A percentile compares a stretch with the other conserved stretches of the same genome.
Evolutionary conservation across 2,329 filamentous ascomycete genomes (phyloP).

Genomic region (Cercospora sp.): DNA sequence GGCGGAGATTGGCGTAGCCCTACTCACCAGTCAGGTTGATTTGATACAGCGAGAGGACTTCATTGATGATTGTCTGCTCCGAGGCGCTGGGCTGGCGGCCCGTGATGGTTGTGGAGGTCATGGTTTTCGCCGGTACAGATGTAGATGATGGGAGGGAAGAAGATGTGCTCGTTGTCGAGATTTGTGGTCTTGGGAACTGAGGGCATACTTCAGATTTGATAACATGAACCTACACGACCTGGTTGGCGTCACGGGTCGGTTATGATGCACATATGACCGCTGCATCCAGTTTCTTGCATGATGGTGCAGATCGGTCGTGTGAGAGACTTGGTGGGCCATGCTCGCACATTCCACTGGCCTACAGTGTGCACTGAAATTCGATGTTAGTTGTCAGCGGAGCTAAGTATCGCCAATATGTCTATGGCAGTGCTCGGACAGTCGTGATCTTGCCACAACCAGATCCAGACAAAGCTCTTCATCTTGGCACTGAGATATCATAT

Average conservation of each 20-base stretch:
- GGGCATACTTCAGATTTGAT: not conserved
- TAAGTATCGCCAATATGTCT: no score
- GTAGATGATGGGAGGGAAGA: no score
- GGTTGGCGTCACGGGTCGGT: not conserved
- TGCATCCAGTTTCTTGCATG: not conserved
- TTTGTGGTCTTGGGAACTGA: not conserved
- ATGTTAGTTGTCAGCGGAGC: not conserved
- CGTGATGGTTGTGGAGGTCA: constrained; percentile 12
- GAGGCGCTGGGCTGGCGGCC: constrained; percentile 24
- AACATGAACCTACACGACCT: not conserved
- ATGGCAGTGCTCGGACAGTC: no score
- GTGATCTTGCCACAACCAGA: no score
- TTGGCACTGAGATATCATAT: no score
- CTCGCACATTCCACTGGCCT: not conserved
- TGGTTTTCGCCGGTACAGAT: not conserved
- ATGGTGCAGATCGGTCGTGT: not conserved
- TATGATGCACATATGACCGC: constrained; percentile 1
- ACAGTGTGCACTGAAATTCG: no score
- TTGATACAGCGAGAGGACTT: constrained; percentile 33
- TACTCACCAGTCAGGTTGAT: constrained; percentile 21
- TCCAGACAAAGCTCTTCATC: no score
- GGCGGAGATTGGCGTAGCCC: no score
- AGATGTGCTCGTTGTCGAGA: no score
- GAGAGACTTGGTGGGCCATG: not conserved
- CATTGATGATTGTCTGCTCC: constrained; percentile 30